Conservation (phyloP, 768 basidiomycete genomes). For the Hypsizygus marmoreus region DNA sequence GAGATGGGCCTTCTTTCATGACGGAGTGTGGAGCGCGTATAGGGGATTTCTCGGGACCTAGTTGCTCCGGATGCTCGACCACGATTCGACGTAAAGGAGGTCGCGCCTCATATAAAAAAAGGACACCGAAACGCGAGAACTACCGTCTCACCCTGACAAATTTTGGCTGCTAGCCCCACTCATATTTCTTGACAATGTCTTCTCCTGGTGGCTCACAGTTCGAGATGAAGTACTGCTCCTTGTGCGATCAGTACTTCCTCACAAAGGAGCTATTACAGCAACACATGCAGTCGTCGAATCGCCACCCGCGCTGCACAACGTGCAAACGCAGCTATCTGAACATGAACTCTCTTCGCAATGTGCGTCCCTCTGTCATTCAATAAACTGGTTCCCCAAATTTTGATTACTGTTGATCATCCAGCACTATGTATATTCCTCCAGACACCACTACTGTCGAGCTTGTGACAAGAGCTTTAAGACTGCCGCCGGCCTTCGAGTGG, state of each 20-base stretch:
- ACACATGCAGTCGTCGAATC: constrained; percentile 4
- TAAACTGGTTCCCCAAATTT: not conserved
- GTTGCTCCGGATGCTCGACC: no score
- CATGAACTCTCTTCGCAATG: constrained; percentile 1
- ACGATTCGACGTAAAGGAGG: no score
- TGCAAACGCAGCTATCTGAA: constrained; percentile 1
- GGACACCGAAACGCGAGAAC: constrained; percentile 1
- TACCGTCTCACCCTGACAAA: no score
- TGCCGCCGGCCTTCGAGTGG: constrained; percentile 1
- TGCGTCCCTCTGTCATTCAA: not conserved
- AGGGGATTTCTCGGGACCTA: no score
- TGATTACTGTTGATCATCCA: not conserved
- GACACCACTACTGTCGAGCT: constrained; percentile 1
- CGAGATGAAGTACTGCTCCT: constrained; percentile 10
- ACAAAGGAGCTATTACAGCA: constrained; percentile 7
- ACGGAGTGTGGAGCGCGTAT: no score
- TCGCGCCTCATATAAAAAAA: no score
- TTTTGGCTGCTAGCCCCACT: not conserved
- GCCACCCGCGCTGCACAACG: constrained; percentile 1
- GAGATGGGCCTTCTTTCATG: no score
- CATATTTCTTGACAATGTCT: not conserved
- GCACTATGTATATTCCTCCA: not conserved
- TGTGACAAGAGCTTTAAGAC: constrained; percentile 4
- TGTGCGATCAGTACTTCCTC: constrained; percentile 7
- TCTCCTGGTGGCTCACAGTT: not conserved